Evolutionary conservation across 1,139 yeast genomes (phyloP).

Genomic region (Diutina pseudorugosa): DNA sequence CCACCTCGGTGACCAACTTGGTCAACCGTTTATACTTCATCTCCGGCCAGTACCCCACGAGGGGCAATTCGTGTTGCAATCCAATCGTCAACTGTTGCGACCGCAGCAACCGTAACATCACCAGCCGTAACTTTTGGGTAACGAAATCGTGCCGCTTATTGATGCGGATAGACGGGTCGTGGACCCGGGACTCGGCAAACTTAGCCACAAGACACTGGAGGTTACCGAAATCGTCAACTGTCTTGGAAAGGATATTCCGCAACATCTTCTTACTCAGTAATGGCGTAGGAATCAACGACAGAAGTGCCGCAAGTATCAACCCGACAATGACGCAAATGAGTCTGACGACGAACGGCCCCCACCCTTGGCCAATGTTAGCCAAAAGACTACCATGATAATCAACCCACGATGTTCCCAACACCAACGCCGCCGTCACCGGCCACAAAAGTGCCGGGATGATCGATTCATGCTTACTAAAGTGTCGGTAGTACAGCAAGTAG

Average conservation of each 20-base stretch:
- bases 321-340: constrained; percentile 21
- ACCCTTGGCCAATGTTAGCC: constrained; percentile 19
- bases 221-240: constrained; percentile 12
- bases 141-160: constrained; percentile 15
- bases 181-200: constrained; percentile 16
- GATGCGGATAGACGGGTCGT: constrained; percentile 13
- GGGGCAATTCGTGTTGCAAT: constrained; percentile 19
- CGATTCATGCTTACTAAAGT: constrained; percentile 20
- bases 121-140: constrained; percentile 14
- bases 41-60: constrained; percentile 26
- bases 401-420: constrained; percentile 25
- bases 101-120: constrained; percentile 15
- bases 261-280: constrained; percentile 19
- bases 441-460: constrained; percentile 20
- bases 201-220: constrained; percentile 20
- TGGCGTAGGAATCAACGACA: constrained; percentile 21
- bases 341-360: constrained; percentile 18
- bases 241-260: constrained; percentile 15
- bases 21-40: constrained; percentile 17
- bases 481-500: constrained; percentile 18
- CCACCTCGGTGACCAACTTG: constrained; percentile 16
- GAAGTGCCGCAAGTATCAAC: constrained; percentile 18
- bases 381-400: constrained; percentile 13
- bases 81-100: constrained; percentile 16
- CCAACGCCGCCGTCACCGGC: constrained; percentile 20